Percentiles rank a stretch among this genome's conserved stretches.
phyloP scores from a whole-genome alignment of 345 rosid species.

The Populus pruinosa region DNA sequence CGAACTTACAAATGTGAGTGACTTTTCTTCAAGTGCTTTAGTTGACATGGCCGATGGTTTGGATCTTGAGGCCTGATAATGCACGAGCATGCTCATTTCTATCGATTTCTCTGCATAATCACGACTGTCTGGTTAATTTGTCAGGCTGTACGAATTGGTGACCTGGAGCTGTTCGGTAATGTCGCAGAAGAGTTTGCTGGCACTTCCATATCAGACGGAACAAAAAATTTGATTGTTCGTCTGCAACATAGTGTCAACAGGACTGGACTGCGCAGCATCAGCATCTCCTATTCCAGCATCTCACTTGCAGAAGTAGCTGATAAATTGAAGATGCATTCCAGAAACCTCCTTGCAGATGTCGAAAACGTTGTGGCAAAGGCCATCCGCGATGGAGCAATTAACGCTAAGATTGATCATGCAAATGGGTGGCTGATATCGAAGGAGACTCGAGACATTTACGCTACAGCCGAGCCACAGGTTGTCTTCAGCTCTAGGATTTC shows the following conservation, averaged over 20 bases:
- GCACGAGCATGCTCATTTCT: not conserved
- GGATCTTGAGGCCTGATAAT: too few relatives aligned
- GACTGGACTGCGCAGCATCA: conserved; percentile 66
- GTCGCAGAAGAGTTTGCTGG: conserved; percentile 65
- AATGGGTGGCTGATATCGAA: conserved; percentile 71
- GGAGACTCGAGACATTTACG: conserved; percentile 81
- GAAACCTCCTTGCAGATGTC: conserved; percentile 64
- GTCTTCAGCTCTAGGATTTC: conserved; percentile 89
- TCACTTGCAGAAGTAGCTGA: conserved; percentile 61
- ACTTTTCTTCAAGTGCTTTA: not conserved
- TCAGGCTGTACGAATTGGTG: conserved; percentile 85
- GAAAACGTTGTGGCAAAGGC: conserved; percentile 81
- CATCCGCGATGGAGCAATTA: conserved; percentile 76
- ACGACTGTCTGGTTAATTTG: not conserved
- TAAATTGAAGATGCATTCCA: conserved; percentile 55
- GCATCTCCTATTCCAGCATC: conserved; percentile 71
- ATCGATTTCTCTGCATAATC: not conserved
- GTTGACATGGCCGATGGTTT: not conserved
- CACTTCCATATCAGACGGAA: conserved; percentile 58
- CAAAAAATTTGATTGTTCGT: conserved; percentile 60
- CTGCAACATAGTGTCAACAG: conserved; percentile 74
- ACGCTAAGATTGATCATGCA: conserved; percentile 67
- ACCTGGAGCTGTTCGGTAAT: conserved; percentile 70
- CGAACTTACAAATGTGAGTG: conserved; percentile 79
- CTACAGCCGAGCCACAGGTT: conserved; percentile 75